These are phyloP conservation scores for Dioszegia crocea DNA, from an alignment of 768 basidiomycete genomes.

Conservation along the genomic window DNA sequence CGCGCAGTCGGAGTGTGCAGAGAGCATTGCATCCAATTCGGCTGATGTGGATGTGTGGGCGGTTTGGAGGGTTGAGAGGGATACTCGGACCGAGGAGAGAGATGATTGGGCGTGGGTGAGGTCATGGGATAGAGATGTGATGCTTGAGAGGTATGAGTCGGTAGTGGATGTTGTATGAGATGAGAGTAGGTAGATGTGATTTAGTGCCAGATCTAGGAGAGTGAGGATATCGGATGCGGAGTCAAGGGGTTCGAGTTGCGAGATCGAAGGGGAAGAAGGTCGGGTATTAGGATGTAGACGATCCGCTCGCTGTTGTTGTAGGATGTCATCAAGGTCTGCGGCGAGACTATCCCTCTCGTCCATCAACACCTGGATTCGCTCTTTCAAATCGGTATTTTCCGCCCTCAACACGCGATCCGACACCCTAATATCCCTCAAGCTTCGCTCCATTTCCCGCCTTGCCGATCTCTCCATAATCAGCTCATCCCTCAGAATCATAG, in stretches of 20 bases:
- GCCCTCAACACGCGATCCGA: not conserved
- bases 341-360: not conserved
- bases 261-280: not conserved
- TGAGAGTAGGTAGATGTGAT: slow-evolving; percentile 4
- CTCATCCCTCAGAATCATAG: not conserved
- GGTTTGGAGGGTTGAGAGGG: slow-evolving; percentile 11
- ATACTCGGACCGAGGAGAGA: not conserved
- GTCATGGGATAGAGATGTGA: not conserved
- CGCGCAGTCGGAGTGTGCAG: slow-evolving; percentile 17
- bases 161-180: not conserved
- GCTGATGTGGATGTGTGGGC: slow-evolving; percentile 11
- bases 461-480: not conserved
- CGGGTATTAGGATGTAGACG: not conserved
- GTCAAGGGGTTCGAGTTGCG: not conserved
- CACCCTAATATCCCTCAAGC: not conserved
- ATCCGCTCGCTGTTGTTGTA: slow-evolving; percentile 2
- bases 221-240: not conserved
- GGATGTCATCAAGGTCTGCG: not conserved
- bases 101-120: not conserved
- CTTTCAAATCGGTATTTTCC: slow-evolving; percentile 4
- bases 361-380: not conserved
- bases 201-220: slow-evolving; percentile 11
- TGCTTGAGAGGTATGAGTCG: not conserved
- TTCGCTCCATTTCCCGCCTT: not conserved
- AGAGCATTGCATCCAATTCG: slow-evolving; percentile 5